These are phyloP conservation scores for Sarocladium kiliense DNA, from an alignment of 2,329 filamentous ascomycete species.

Conservation along the genomic window DNA sequence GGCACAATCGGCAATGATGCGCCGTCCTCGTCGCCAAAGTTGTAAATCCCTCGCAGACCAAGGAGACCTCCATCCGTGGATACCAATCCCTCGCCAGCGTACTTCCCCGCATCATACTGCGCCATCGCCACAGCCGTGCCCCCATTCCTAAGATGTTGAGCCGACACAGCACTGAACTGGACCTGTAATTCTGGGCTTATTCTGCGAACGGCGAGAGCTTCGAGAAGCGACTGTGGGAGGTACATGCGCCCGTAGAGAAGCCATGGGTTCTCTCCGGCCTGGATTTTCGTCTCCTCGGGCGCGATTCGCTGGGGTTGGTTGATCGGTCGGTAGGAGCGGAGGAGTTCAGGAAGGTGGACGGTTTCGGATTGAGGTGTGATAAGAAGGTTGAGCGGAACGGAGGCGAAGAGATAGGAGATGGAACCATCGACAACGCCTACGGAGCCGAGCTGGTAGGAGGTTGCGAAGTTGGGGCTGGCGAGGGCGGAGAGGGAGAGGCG, in stretches of 20 bases:
- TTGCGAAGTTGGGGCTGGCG: constrained; percentile 87
- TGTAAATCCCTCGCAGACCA: constrained; percentile 85
- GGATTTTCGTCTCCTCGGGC: constrained; percentile 20
- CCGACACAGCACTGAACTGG: constrained; percentile 73
- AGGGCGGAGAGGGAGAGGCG: constrained; percentile 86
- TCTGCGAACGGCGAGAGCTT: constrained; percentile 77
- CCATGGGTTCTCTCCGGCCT: constrained; percentile 35
- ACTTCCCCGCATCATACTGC: constrained; percentile 82
- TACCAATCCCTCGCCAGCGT: constrained; percentile 83
- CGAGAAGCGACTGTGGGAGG: constrained; percentile 77
- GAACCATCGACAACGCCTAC: constrained; percentile 91
- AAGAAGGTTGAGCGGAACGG: constrained; percentile 64
- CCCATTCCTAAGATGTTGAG: constrained; percentile 65
- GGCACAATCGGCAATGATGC: constrained; percentile 1
- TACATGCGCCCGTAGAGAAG: constrained; percentile 76
- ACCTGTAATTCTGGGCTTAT: constrained; percentile 74
- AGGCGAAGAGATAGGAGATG: constrained; percentile 95
- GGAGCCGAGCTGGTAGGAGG: constrained; percentile 85
- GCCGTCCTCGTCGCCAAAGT: constrained; percentile 70
- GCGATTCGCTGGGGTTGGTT: constrained; percentile 18
- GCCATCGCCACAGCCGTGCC: constrained; percentile 69
- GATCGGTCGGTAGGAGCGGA: constrained; percentile 78
- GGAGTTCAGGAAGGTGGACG: constrained; percentile 71
- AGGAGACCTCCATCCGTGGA: constrained; percentile 89
- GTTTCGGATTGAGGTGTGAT: constrained; percentile 64